These are phyloP conservation scores for Diaporthe ampelina DNA, from an alignment of 2,329 filamentous ascomycete genomes.

Conservation along the genomic window DNA sequence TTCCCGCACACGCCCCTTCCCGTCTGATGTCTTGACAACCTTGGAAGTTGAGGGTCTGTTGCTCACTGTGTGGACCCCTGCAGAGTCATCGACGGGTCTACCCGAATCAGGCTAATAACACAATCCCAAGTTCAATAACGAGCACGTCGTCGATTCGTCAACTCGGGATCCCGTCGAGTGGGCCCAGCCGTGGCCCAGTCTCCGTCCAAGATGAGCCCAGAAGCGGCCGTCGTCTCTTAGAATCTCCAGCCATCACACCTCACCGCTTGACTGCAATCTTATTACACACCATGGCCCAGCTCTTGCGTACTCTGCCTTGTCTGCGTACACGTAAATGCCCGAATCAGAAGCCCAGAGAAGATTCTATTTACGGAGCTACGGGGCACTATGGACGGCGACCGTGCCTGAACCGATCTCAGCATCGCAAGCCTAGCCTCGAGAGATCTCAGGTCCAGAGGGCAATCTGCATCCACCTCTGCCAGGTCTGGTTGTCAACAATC, in stretches of 20 bases:
- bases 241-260: constrained; percentile 27
- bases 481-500: no score
- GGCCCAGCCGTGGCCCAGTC: constrained; percentile 21
- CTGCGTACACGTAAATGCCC: neutral
- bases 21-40: neutral
- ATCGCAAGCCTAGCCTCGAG: constrained; percentile 20
- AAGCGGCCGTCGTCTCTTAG: neutral
- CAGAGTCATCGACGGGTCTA: constrained; percentile 32
- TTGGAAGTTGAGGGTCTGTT: neutral
- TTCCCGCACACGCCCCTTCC: constrained; percentile 1
- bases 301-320: neutral
- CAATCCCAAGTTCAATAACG: constrained; percentile 30
- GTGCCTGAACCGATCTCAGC: neutral
- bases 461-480: neutral
- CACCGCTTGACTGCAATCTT: constrained; percentile 33
- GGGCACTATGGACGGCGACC: no score
- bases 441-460: neutral
- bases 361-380: neutral
- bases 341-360: constrained; percentile 18
- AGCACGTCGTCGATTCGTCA: constrained; percentile 33
- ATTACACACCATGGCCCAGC: constrained; percentile 9
- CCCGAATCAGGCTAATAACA: constrained; percentile 37
- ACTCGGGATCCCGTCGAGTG: constrained; percentile 5
- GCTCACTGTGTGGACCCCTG: constrained; percentile 2
- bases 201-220: constrained; percentile 31